Evolutionary conservation across 345 rosid species (phyloP).

Genomic region (Salix purpurea): DNA sequence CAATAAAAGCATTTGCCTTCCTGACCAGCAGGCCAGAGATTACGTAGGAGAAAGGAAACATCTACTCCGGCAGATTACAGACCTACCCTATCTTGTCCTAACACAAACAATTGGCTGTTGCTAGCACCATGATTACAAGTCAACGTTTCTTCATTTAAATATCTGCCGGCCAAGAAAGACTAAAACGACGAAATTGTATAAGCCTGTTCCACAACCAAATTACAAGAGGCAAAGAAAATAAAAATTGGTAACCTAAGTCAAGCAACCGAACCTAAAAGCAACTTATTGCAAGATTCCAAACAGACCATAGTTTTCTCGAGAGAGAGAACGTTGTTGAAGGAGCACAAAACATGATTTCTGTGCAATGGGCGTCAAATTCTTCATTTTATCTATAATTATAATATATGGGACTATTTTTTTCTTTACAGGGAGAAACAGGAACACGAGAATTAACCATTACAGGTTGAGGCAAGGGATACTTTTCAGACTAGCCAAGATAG

Average conservation of each 20-base stretch:
- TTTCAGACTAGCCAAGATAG: conserved; percentile 14
- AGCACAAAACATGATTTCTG: background rate
- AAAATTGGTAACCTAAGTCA: conserved; percentile 9
- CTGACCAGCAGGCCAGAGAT: background rate
- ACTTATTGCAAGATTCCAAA: background rate
- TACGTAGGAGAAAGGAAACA: background rate
- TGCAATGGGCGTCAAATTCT: background rate
- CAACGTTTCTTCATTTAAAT: background rate
- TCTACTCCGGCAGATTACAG: background rate
- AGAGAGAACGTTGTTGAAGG: background rate
- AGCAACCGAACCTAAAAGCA: background rate
- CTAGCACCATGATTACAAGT: background rate
- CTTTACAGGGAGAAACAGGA: conserved; percentile 21
- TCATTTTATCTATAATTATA: conserved; percentile 16
- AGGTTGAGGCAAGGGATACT: conserved; percentile 3
- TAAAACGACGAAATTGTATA: background rate
- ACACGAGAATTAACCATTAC: background rate
- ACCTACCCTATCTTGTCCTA: background rate
- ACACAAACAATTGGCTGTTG: background rate
- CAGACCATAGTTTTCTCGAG: background rate
- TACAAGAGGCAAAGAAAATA: background rate
- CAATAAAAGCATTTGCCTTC: background rate
- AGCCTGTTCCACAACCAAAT: background rate
- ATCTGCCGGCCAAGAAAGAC: background rate
- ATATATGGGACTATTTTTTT: conserved; percentile 20